Percentiles rank a stretch among this genome's conserved stretches.
phyloP scores from a whole-genome alignment of 306 rosid species.

The Pyrus pyrifolia region DNA sequence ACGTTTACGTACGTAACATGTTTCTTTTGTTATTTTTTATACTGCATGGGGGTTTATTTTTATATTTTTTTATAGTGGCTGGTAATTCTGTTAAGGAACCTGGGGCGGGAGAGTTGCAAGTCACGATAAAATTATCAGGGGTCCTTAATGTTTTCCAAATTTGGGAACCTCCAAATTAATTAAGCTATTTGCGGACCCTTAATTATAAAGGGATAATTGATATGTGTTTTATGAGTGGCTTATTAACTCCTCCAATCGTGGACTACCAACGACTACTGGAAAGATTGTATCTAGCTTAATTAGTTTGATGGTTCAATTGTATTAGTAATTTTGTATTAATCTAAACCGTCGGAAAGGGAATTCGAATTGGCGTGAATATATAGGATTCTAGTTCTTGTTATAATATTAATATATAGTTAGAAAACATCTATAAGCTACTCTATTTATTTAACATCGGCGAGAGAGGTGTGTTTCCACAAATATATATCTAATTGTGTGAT shows the following conservation, averaged over 20 bases:
- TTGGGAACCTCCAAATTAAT: not conserved
- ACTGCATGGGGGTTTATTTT: not conserved
- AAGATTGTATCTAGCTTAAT: not conserved
- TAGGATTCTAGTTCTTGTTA: too few relatives aligned
- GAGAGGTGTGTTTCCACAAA: too few relatives aligned
- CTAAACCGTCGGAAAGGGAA: too few relatives aligned
- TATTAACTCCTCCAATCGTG: not conserved
- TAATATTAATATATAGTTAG: too few relatives aligned
- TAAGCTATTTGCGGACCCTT: not conserved
- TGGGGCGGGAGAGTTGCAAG: not conserved
- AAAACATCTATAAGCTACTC: too few relatives aligned
- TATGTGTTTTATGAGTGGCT: not conserved
- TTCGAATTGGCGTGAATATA: too few relatives aligned
- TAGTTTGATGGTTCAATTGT: not conserved
- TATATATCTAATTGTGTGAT: too few relatives aligned
- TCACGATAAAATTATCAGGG: not conserved
- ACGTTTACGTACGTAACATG: not conserved
- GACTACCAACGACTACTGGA: not conserved
- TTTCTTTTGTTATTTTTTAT: not conserved
- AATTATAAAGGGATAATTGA: not conserved
- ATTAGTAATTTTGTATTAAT: too few relatives aligned
- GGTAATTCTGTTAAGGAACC: not conserved
- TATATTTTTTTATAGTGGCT: not conserved
- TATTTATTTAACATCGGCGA: too few relatives aligned
- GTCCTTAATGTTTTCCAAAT: not conserved